These are phyloP conservation scores for Musa troglodytarum DNA, from an alignment of 176 grass and related monocot genomes.

Conservation along the genomic window DNA sequence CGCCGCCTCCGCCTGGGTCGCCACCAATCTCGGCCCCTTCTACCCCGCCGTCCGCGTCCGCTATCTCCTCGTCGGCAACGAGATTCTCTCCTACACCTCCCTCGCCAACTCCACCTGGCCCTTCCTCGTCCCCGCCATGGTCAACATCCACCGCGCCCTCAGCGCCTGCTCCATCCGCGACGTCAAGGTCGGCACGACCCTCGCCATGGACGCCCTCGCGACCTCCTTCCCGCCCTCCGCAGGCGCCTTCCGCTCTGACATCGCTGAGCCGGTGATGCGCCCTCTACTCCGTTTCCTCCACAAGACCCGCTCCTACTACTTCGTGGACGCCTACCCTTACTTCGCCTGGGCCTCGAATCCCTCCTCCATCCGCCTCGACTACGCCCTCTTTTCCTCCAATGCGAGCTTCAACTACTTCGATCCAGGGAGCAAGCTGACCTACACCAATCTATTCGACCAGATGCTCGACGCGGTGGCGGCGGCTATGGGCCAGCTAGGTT, in stretches of 20 bases:
- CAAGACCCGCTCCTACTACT: constrained; percentile 72
- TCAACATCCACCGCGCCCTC: constrained; percentile 55
- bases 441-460: constrained; percentile 83
- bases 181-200: constrained; percentile 78
- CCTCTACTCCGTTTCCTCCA: constrained; percentile 58
- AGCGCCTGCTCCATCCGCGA: constrained; percentile 27
- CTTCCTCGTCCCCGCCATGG: constrained; percentile 63
- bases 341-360: constrained; percentile 52
- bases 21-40: constrained; percentile 46
- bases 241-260: constrained; percentile 52
- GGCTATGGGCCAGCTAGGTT: constrained; percentile 61
- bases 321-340: constrained; percentile 78
- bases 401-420: constrained; percentile 40
- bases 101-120: constrained; percentile 44
- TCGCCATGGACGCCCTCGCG: constrained; percentile 70
- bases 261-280: constrained; percentile 45
- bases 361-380: constrained; percentile 41
- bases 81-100: constrained; percentile 72
- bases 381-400: constrained; percentile 39
- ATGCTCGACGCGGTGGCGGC: constrained; percentile 63
- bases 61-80: constrained; percentile 87
- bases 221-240: constrained; percentile 58
- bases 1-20: constrained; percentile 58
- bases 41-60: constrained; percentile 38
- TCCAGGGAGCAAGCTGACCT: constrained; percentile 35